phyloP scores from a whole-genome alignment of 768 basidiomycete species.

The Cystobasidium tubakii region DNA sequence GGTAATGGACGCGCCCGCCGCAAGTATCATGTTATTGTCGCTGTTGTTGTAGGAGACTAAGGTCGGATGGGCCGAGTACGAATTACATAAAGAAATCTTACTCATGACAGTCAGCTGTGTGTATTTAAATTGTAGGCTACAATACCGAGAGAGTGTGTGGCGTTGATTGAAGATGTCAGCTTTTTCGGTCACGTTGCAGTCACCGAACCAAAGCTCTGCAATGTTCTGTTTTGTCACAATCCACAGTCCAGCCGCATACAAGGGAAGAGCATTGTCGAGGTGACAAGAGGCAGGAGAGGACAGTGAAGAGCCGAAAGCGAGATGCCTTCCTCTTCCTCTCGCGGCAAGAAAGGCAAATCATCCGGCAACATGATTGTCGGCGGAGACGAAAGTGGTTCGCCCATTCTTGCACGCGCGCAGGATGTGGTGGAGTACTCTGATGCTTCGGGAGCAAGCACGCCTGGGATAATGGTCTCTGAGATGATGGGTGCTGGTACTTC shows the following conservation, averaged over 20 bases:
- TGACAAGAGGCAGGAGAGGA: no score
- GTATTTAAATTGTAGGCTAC: no score
- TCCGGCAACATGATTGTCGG: neutral
- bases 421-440: neutral
- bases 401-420: neutral
- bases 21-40: no score
- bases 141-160: no score
- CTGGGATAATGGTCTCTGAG: neutral
- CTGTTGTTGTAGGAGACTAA: no score
- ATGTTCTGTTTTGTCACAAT: neutral
- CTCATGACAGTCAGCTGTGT: no score
- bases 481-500: neutral
- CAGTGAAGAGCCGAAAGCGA: neutral
- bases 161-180: neutral
- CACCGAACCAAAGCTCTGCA: neutral
- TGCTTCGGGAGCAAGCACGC: constrained; percentile 3
- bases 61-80: no score
- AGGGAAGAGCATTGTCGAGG: neutral
- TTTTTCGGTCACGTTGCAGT: neutral
- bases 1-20: no score
- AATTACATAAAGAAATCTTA: no score
- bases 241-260: neutral
- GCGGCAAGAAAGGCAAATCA: neutral
- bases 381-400: neutral
- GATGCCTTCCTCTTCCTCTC: neutral